A percentile compares a stretch with the other conserved stretches of the same genome.
Conservation (phyloP, 2,329 filamentous ascomycete species). For the Curvularia eragrostidis region DNA sequence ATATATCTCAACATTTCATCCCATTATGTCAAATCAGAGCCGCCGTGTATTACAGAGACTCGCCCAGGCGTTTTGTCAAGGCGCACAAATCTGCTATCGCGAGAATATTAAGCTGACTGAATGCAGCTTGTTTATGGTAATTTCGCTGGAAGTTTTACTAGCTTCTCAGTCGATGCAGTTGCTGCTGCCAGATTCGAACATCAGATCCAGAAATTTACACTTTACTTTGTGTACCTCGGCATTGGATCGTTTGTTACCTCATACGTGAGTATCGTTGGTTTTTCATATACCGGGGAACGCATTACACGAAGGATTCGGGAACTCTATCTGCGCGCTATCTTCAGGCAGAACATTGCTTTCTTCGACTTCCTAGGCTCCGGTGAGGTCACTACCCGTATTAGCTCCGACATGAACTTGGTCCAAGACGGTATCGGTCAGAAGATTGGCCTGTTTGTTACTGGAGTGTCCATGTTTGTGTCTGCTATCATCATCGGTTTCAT, state of each 20-base stretch:
- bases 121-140: constrained; percentile 49
- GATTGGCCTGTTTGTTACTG: constrained; percentile 45
- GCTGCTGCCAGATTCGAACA: constrained; percentile 35
- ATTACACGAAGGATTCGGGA: constrained; percentile 55
- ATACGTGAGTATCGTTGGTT: constrained; percentile 77
- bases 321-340: constrained; percentile 69
- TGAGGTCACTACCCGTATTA: constrained; percentile 95
- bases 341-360: constrained; percentile 52
- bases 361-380: constrained; percentile 89
- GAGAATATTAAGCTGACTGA: constrained; percentile 1
- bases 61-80: background rate
- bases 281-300: constrained; percentile 70
- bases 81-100: background rate
- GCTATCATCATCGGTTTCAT: constrained; percentile 92
- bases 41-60: background rate
- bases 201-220: constrained; percentile 41
- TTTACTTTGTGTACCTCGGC: constrained; percentile 52
- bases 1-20: background rate
- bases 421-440: constrained; percentile 78
- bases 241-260: constrained; percentile 69
- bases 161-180: constrained; percentile 43
- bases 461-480: constrained; percentile 68
- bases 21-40: too few species aligned
- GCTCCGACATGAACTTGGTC: constrained; percentile 90
- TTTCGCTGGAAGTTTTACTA: constrained; percentile 48